phyloP scores from a whole-genome alignment of 2,329 filamentous ascomycete genomes.

The Penicillium sp. region DNA sequence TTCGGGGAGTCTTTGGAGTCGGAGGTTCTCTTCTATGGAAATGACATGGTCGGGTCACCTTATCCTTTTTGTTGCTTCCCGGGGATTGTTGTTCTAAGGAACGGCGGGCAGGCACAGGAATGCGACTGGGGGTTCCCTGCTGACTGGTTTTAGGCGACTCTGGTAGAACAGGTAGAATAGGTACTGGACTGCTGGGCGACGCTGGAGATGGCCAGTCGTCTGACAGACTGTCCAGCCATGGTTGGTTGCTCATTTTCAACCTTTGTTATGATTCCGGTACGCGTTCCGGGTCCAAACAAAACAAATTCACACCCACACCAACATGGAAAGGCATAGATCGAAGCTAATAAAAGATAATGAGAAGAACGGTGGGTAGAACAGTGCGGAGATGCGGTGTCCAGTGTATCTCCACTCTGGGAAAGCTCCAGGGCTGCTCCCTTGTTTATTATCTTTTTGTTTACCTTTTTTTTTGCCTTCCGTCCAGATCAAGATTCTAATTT shows the following conservation, averaged over 20 bases:
- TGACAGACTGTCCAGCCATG: conserved; percentile 46
- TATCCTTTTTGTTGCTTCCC: conserved; percentile 26
- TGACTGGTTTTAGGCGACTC: conserved; percentile 29
- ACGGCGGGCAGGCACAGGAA: conserved; percentile 38
- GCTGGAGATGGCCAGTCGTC: conserved; percentile 45
- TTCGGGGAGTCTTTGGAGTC: conserved; percentile 33
- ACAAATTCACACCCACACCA: background rate
- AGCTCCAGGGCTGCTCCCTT: conserved; percentile 6
- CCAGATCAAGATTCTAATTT: background rate
- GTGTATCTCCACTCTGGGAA: conserved; percentile 4
- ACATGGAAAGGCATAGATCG: conserved; percentile 4
- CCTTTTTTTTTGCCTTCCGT: background rate
- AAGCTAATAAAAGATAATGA: conserved; percentile 2
- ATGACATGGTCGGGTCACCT: conserved; percentile 37
- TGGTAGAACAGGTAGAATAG: conserved; percentile 19
- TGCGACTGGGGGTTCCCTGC: conserved; percentile 39
- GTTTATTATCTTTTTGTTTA: conserved; percentile 11
- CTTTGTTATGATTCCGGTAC: conserved; percentile 15
- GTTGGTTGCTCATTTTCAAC: conserved; percentile 35
- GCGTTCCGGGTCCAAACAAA: conserved; percentile 3
- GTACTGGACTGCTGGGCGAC: conserved; percentile 35
- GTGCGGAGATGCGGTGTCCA: conserved; percentile 8
- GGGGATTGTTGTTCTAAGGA: conserved; percentile 30
- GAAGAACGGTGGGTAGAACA: conserved; percentile 8
- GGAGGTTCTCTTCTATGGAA: conserved; percentile 33